Base-by-base conservation (phyloP, 2,329 filamentous ascomycete species). In the Trichoderma cornu-damae region DNA sequence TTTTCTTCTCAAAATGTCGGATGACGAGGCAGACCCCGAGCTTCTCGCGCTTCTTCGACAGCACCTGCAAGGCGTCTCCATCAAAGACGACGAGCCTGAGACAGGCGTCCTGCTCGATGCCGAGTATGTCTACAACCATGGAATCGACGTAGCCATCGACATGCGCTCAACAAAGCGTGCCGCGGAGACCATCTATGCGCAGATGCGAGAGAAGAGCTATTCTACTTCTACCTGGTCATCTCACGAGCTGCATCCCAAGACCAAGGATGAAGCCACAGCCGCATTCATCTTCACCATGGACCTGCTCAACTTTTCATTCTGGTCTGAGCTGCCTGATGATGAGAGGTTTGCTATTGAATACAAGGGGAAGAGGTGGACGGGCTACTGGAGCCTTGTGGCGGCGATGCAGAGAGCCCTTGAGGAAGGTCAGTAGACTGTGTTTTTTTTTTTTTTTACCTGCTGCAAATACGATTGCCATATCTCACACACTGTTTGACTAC, bases 281-380 rank as follows among this genome's bases (percentile, higher is more conserved):
- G 87, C 89, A 61, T 97, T 99, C 69, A 93, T 99, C 66, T 97
- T 99, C 70, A 90, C 89, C 18, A 96, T 99, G 90, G 94, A 99
- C 70, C 72, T 99, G 26, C 76, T 99, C 50, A 99, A 99, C 70
- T 99, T 97, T 69, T 95, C 87, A 20, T 99, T 99, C 71, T 99
- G 94, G 94, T 95, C 90, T 12, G 86, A 89, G 52, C 68, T 73
- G 43, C 72, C 77, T 0, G 85, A 88, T 9, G 79, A 84, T 4
- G 85, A 93, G 65, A 80, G 90, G 9, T 99, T 93, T 70, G 82
- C 88, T 8, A 81, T 99, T 40, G 86, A 89, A 58, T 97, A 96
- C 72, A 82, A 81, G 44, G 91, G 84, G 26, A 86, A 83, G 71
- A 83, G 74, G 58, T 97, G 91, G 90, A 96, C 91, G 0, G 94